Evolutionary conservation across 352 stramenopile species (phyloP).

Genomic region (Phytopythium ostracodes): DNA sequence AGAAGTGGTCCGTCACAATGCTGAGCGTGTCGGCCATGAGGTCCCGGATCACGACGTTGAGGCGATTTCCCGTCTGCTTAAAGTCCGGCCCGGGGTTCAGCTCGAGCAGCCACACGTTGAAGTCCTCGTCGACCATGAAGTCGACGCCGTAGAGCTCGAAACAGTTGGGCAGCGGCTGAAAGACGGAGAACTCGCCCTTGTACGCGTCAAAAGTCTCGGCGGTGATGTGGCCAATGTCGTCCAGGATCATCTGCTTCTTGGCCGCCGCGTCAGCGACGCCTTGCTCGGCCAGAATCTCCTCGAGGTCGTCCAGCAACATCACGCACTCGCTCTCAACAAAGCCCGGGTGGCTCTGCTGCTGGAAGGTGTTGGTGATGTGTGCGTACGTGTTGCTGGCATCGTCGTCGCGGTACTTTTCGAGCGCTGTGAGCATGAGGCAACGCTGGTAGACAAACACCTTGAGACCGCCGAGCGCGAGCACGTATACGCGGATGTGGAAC

Average conservation of each 20-base stretch:
- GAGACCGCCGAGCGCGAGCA: slow-evolving; percentile 46
- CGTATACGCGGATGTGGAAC: slow-evolving; percentile 72
- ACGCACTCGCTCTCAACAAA: slow-evolving; percentile 74
- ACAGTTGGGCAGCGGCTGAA: slow-evolving; percentile 60
- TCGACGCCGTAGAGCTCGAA: slow-evolving; percentile 79
- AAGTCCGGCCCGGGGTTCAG: slow-evolving; percentile 79
- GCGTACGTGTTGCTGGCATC: slow-evolving; percentile 56
- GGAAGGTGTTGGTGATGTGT: slow-evolving; percentile 79
- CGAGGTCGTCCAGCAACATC: slow-evolving; percentile 50
- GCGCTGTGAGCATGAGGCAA: slow-evolving; percentile 48
- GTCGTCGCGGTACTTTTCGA: slow-evolving; percentile 39
- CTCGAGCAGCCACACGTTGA: slow-evolving; percentile 67
- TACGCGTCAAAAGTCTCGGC: slow-evolving; percentile 64
- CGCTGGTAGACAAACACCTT: slow-evolving; percentile 74
- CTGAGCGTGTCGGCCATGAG: slow-evolving; percentile 59
- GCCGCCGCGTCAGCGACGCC: slow-evolving; percentile 25
- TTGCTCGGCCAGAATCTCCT: slow-evolving; percentile 43
- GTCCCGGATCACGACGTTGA: slow-evolving; percentile 57
- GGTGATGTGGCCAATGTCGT: slow-evolving; percentile 55
- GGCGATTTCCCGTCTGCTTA: slow-evolving; percentile 59
- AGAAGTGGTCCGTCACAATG: slow-evolving; percentile 53
- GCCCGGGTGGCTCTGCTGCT: slow-evolving; percentile 61
- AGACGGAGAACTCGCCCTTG: slow-evolving; percentile 73
- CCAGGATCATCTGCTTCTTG: slow-evolving; percentile 54
- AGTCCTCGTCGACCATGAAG: slow-evolving; percentile 69